A percentile compares a stretch with the other conserved stretches of the same genome.
These are phyloP conservation scores for Friedmanniomyces endolithicus DNA, from an alignment of 495 filamentous ascomycete genomes.

Conservation along the genomic window DNA sequence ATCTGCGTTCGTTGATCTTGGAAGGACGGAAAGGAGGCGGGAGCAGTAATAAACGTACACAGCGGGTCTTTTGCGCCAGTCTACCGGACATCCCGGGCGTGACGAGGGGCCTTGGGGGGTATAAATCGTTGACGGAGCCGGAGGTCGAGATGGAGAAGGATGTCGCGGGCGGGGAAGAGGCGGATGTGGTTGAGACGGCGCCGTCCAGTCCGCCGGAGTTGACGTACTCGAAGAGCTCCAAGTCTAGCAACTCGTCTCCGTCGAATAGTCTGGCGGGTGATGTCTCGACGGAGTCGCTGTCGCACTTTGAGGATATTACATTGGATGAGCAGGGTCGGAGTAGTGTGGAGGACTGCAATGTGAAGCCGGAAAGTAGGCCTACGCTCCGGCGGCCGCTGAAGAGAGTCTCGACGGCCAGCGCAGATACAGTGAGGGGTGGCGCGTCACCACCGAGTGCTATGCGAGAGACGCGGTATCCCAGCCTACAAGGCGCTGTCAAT, in stretches of 20 bases:
- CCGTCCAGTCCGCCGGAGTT: constrained; percentile 76
- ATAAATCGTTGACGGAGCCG: constrained; percentile 2
- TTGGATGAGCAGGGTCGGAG: constrained; percentile 46
- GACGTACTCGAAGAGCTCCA: constrained; percentile 76
- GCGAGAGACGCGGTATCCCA: constrained; percentile 29
- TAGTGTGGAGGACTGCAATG: constrained; percentile 29
- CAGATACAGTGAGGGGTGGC: background rate
- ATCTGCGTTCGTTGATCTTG: constrained; percentile 11
- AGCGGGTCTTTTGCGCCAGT: constrained; percentile 2
- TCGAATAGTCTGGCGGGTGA: constrained; percentile 41
- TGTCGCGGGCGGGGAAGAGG: constrained; percentile 6
- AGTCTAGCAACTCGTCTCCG: constrained; percentile 71
- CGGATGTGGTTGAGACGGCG: constrained; percentile 26
- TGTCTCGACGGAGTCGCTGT: constrained; percentile 22
- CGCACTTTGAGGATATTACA: constrained; percentile 88
- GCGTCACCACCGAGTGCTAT: constrained; percentile 5
- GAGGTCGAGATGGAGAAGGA: background rate
- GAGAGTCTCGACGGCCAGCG: constrained; percentile 7
- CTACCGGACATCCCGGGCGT: constrained; percentile 3
- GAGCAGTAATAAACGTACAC: background rate
- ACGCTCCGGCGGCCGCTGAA: constrained; percentile 18
- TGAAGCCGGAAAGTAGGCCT: constrained; percentile 29
- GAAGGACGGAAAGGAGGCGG: background rate
- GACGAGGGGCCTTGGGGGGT: constrained; percentile 1
- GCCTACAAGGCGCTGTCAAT: constrained; percentile 29